A percentile compares a stretch with the other conserved stretches of the same genome.
Evolutionary conservation across 805 yeast species (phyloP).

Genomic region (Babjeviella inositovora): DNA sequence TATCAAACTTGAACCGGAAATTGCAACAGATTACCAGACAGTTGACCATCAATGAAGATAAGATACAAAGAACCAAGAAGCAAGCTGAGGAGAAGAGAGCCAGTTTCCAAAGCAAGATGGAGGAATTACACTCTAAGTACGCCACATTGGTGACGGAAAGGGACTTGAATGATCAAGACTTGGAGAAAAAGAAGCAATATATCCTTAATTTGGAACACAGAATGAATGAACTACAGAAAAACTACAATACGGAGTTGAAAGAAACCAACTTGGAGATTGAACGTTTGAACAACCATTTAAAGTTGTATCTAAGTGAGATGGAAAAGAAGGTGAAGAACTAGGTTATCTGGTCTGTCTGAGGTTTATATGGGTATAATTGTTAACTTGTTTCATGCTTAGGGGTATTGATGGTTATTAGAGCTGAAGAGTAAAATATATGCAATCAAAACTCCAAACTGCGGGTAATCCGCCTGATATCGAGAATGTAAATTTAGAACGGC

Average conservation of each 20-base stretch:
- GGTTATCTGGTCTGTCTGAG: no score
- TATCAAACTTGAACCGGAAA: constrained; percentile 22
- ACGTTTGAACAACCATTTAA: constrained; percentile 36
- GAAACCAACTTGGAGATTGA: constrained; percentile 36
- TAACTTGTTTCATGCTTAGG: no score
- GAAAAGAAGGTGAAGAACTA: constrained; percentile 16
- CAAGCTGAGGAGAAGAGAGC: constrained; percentile 28
- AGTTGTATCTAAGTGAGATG: constrained; percentile 35
- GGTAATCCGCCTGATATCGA: no score
- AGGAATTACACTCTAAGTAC: constrained; percentile 25
- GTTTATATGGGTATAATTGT: no score
- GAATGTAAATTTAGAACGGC: no score
- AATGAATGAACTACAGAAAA: constrained; percentile 17
- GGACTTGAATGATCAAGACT: constrained; percentile 27
- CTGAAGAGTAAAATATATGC: no score
- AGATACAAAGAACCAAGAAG: constrained; percentile 21
- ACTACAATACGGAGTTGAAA: constrained; percentile 34
- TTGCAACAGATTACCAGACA: constrained; percentile 32
- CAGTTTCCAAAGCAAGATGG: constrained; percentile 21
- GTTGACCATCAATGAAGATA: constrained; percentile 27
- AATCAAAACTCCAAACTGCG: no score
- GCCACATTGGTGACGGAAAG: constrained; percentile 30
- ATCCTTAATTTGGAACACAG: constrained; percentile 25
- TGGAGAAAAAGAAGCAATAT: constrained; percentile 27
- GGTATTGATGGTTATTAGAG: no score